Conservation (phyloP, 2,329 filamentous ascomycete species). For the Calonectria ilicicola region DNA sequence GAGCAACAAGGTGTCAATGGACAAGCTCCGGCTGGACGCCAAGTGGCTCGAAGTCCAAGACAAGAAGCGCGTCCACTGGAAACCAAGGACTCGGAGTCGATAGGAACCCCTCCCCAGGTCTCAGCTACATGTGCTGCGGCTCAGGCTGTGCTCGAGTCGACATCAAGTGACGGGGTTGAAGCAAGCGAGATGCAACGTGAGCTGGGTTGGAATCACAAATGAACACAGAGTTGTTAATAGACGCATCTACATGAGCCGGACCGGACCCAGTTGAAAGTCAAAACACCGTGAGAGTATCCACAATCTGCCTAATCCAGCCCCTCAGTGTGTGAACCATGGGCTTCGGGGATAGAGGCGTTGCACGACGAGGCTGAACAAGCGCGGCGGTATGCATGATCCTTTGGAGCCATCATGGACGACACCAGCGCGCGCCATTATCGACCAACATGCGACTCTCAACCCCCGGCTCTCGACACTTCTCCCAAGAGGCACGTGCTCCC, state of each 20-base stretch:
- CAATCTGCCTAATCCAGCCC: constrained; percentile 7
- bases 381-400: not conserved
- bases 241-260: constrained; percentile 1
- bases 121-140: not conserved
- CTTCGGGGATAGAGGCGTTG: not conserved
- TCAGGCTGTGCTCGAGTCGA: not conserved
- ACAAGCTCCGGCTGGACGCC: constrained; percentile 34
- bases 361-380: constrained; percentile 20
- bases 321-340: not conserved
- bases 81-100: not conserved
- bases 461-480: not conserved
- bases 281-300: not conserved
- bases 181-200: constrained; percentile 4
- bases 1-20: constrained; percentile 33
- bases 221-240: not conserved
- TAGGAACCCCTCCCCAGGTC: not conserved
- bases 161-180: constrained; percentile 5
- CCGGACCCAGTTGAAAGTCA: not conserved
- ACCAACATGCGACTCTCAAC: constrained; percentile 9
- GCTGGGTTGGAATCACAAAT: not conserved
- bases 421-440: not conserved
- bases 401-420: not conserved
- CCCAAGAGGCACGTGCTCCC: not conserved
- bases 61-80: constrained; percentile 40
- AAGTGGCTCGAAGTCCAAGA: constrained; percentile 40